Evolutionary conservation across 768 basidiomycete genomes (phyloP), one percentile per base, ranked within the genome.

Genomic region (Termitomyces sp.): DNA sequence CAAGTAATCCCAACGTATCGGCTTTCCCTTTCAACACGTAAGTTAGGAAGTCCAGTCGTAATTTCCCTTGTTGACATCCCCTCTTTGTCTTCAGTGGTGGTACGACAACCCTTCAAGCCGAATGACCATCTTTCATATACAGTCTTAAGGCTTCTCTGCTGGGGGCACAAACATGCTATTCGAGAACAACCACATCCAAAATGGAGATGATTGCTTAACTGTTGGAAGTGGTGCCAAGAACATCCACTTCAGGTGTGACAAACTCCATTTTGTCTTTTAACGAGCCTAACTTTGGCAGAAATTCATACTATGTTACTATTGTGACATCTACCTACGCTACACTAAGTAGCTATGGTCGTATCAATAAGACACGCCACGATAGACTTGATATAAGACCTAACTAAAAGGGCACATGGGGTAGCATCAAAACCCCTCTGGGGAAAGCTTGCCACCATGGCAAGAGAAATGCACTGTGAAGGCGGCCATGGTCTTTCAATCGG

Each of bases 11-110:
- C 12, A 55, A 55, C 19, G 59, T 41, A 9, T 57, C 82, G 78
- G 73, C 78, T 1, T 82, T 83, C 70, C 82, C 83, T 8, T 83
- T 82, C 67, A 85, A 85, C 60, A 84, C 81, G 81, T 83, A 65
- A 46, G 80, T 69, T 37, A 38, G 19, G 7, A 2, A 30, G 17
- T 30, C 9, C 45, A 30, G 7, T 10, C 14, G 3, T 4, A 31
- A 46, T 15, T 17, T 38, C 14, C 15, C 46, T 44, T 15, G 23
- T 28, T 41, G 50, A 51, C 37, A 38, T 23, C 11, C 11, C 10
- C 1, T 44, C 1, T 19, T 28, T 3, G 14, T 50, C 46, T 10
- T 42, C 58, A 75, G 76, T 47, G 76, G 79, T 59, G 76, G 76
- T 77, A 51, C 26, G 55, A 56, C 40, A 30, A 30, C n/a, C 30